A percentile compares a stretch with the other conserved stretches of the same genome.
Evolutionary conservation across 768 basidiomycete species (phyloP).

Genomic region (Rickenella mellea): DNA sequence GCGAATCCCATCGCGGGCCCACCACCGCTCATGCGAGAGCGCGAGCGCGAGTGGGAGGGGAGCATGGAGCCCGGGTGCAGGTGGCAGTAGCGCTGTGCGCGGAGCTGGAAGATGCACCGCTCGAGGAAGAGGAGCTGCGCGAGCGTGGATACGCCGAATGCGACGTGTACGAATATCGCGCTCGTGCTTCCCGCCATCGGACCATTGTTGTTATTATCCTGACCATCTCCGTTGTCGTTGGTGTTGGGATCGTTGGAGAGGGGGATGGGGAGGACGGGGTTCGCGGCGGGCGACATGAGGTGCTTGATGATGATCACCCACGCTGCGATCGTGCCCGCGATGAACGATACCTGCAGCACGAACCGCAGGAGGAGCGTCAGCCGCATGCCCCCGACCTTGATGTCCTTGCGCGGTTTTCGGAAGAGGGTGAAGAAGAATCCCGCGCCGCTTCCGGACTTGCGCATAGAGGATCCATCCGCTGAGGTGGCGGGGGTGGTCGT

Average conservation of each 20-base stretch:
- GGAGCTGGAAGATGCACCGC: constrained; percentile 52
- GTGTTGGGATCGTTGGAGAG: constrained; percentile 3
- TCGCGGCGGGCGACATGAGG: constrained; percentile 8
- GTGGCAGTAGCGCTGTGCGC: constrained; percentile 53
- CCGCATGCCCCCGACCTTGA: constrained; percentile 10
- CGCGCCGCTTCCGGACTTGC: no score
- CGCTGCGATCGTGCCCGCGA: constrained; percentile 40
- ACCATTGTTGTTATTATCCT: constrained; percentile 7
- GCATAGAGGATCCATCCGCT: constrained; percentile 2
- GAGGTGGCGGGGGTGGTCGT: not conserved
- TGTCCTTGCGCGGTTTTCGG: constrained; percentile 1
- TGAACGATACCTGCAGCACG: constrained; percentile 5
- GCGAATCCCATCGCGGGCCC: constrained; percentile 34
- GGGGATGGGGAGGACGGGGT: not conserved
- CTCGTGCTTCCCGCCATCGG: constrained; percentile 20
- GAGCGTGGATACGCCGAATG: constrained; percentile 43
- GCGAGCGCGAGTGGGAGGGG: constrained; percentile 10
- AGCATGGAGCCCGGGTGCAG: constrained; percentile 47
- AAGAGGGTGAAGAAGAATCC: no score
- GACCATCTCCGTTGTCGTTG: constrained; percentile 2
- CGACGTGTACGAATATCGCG: constrained; percentile 51
- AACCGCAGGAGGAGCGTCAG: constrained; percentile 9
- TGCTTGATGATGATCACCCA: constrained; percentile 40
- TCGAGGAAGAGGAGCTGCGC: constrained; percentile 54
- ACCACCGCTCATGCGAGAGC: constrained; percentile 23